Evolutionary conservation across 805 yeast species (phyloP).

Genomic region (Candida odintsovae): DNA sequence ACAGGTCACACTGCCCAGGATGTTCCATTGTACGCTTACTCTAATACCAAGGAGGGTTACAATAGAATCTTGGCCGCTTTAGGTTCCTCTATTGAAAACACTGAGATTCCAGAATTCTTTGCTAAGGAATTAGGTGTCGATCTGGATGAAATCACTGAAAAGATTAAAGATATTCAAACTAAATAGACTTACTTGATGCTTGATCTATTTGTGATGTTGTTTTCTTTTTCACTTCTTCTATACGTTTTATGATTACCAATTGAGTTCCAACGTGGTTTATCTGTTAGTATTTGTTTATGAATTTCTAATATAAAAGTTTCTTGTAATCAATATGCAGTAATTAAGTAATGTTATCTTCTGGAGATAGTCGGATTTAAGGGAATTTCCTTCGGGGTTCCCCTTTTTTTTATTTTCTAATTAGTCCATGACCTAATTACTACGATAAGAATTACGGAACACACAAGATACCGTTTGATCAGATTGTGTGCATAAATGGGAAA

Average conservation of each 20-base stretch:
- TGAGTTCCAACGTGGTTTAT: too few relatives aligned
- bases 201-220: background rate
- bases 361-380: too few relatives aligned
- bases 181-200: background rate
- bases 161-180: slow-evolving; percentile 38
- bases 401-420: too few relatives aligned
- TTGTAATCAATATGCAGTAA: too few relatives aligned
- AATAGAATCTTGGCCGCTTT: slow-evolving; percentile 40
- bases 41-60: slow-evolving; percentile 48
- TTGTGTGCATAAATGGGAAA: too few relatives aligned
- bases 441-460: too few relatives aligned
- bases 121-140: slow-evolving; percentile 45
- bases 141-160: slow-evolving; percentile 42
- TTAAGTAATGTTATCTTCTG: too few relatives aligned
- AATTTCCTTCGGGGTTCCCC: too few relatives aligned
- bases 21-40: slow-evolving; percentile 79
- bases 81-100: slow-evolving; percentile 81
- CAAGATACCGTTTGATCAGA: too few relatives aligned
- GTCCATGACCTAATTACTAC: too few relatives aligned
- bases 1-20: slow-evolving; percentile 95
- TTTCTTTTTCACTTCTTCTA: background rate
- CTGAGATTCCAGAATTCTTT: slow-evolving; percentile 74
- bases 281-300: too few relatives aligned
- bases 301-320: too few relatives aligned
- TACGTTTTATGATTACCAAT: background rate